Evolutionary conservation across 345 rosid species (phyloP).

Genomic region (Clarkia xantiana): DNA sequence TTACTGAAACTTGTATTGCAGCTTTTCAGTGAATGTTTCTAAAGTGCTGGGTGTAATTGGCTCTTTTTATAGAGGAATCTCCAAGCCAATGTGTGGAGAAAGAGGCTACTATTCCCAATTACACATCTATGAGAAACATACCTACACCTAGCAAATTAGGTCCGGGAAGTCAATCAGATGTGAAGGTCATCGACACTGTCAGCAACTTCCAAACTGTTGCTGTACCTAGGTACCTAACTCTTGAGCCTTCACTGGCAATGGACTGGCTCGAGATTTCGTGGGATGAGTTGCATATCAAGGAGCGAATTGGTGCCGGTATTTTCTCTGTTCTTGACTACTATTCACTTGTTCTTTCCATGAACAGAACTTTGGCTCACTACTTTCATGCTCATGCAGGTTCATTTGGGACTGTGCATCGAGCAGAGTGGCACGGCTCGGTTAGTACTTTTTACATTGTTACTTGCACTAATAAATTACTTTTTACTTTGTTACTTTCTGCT

Average conservation of each 20-base stretch:
- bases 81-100: constrained; percentile 17
- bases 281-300: constrained; percentile 84
- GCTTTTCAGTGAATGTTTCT: background rate
- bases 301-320: constrained; percentile 91
- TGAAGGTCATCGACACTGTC: constrained; percentile 21
- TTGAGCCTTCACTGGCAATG: constrained; percentile 93
- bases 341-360: background rate
- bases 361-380: background rate
- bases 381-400: constrained; percentile 41
- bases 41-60: constrained; percentile 15
- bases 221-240: constrained; percentile 46
- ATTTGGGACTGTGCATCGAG: constrained; percentile 95
- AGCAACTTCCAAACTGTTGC: constrained; percentile 24
- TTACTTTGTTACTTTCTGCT: too few species aligned
- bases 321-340: constrained; percentile 6
- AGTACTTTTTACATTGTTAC: constrained; percentile 14
- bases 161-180: constrained; percentile 20
- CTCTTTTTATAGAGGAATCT: constrained; percentile 13
- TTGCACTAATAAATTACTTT: background rate
- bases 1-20: background rate
- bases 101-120: constrained; percentile 23
- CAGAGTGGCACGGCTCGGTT: constrained; percentile 99
- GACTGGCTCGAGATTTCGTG: constrained; percentile 95
- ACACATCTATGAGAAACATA: constrained; percentile 13
- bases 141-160: constrained; percentile 21